phyloP scores from a whole-genome alignment of 371 early-diverging fungal genomes.

The Mucor lusitanicus region DNA sequence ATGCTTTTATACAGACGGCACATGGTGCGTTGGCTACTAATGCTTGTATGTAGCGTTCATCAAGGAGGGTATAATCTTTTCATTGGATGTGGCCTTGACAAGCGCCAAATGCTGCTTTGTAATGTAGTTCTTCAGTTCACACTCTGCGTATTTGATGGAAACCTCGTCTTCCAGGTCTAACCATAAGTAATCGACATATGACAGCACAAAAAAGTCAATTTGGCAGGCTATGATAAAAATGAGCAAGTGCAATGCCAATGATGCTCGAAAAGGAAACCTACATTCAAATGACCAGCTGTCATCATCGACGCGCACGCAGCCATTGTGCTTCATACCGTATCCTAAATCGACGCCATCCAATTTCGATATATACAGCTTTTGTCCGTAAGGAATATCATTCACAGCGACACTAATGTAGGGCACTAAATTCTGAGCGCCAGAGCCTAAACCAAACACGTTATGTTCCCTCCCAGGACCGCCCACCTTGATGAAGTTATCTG shows the following conservation, averaged over 20 bases:
- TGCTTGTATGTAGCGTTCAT: background rate
- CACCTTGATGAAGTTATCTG: slow-evolving; percentile 21
- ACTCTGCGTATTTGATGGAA: slow-evolving; percentile 8
- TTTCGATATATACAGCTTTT: slow-evolving; percentile 29
- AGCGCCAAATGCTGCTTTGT: slow-evolving; percentile 20
- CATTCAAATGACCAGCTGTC: slow-evolving; percentile 35
- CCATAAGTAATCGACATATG: slow-evolving; percentile 32
- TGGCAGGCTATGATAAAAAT: slow-evolving; percentile 28
- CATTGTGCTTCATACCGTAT: slow-evolving; percentile 32
- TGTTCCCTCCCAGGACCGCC: slow-evolving; percentile 18
- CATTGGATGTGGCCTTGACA: slow-evolving; percentile 18
- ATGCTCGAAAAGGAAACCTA: too few relatives aligned
- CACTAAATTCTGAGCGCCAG: slow-evolving; percentile 27
- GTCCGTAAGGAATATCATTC: slow-evolving; percentile 35
- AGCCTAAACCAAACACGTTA: slow-evolving; percentile 40
- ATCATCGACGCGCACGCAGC: slow-evolving; percentile 49
- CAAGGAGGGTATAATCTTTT: slow-evolving; percentile 17
- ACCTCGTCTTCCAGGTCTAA: slow-evolving; percentile 16
- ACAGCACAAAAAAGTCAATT: slow-evolving; percentile 40
- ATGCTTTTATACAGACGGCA: too few relatives aligned
- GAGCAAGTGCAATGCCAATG: too few relatives aligned
- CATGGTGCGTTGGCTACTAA: background rate
- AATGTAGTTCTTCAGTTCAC: slow-evolving; percentile 31
- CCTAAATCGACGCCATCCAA: slow-evolving; percentile 31
- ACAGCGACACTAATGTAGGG: slow-evolving; percentile 41